A percentile compares a stretch with the other conserved stretches of the same genome.
These are phyloP conservation scores for Metschnikowia picachoensis DNA, from an alignment of 805 yeast species.

Conservation along the genomic window DNA sequence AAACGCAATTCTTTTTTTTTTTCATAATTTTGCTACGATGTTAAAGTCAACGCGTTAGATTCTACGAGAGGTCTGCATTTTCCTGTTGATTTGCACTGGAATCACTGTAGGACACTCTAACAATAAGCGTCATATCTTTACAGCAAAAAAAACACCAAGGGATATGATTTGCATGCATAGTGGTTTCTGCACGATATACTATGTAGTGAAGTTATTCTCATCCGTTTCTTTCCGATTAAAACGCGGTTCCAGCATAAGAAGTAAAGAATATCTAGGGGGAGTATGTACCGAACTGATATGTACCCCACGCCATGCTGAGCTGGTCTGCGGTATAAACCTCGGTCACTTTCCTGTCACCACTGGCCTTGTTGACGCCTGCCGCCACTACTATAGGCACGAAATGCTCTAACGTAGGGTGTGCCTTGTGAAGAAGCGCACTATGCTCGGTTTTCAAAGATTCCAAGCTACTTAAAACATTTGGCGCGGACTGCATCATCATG, in stretches of 20 bases:
- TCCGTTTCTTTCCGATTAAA: too few relatives aligned
- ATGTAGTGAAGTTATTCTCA: too few relatives aligned
- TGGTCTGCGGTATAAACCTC: constrained; percentile 45
- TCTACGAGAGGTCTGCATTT: too few relatives aligned
- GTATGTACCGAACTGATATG: constrained; percentile 45
- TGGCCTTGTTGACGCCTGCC: constrained; percentile 45
- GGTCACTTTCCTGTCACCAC: constrained; percentile 23
- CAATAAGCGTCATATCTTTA: too few relatives aligned
- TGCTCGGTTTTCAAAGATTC: constrained; percentile 29
- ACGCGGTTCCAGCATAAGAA: background rate
- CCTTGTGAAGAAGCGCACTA: constrained; percentile 36
- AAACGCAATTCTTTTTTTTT: too few relatives aligned
- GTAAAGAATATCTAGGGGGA: background rate
- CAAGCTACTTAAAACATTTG: constrained; percentile 34
- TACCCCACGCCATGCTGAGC: constrained; percentile 66
- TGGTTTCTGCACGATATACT: too few relatives aligned
- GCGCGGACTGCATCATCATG: constrained; percentile 31
- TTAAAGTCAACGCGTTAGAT: too few relatives aligned
- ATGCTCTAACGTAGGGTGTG: constrained; percentile 80
- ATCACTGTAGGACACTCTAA: too few relatives aligned
- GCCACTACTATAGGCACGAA: constrained; percentile 62
- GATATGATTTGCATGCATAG: too few relatives aligned
- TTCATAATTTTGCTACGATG: too few relatives aligned
- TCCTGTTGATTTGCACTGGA: too few relatives aligned
- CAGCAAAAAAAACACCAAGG: too few relatives aligned